Base-by-base conservation (phyloP, 139 green algal genomes). In the Gonium pectorale region DNA sequence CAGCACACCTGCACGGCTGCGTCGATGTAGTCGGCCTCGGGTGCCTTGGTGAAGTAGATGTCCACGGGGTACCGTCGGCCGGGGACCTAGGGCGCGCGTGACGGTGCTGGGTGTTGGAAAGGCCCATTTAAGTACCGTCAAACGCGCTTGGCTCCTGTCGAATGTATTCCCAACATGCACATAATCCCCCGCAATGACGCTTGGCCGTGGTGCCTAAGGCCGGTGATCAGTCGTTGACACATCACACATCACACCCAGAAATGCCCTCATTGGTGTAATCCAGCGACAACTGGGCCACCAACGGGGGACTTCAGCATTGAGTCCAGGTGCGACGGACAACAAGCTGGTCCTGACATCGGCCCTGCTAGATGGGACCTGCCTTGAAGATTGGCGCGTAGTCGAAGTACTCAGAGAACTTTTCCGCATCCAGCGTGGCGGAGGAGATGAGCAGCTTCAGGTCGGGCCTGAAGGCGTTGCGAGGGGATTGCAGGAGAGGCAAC, bases 381-480 rank as follows among this genome's bases (percentile, higher is more conserved):
- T 94, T 92, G 88, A 99, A 99, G 82, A 99, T 98, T 64, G 97
- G 97, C 3, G 97, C 97, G 74, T 94, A 91, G 92, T 99, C 97
- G 90, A 99, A 99, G 90, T 98, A 99, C 70, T 97, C 94, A 56
- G 71, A 92, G 90, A 98, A 98, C 88, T 98, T 98, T 80, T 98
- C 93, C 9, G 96, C 96, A 67, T 98, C 96, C 78, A 98, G 89
- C 0, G 96, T 98, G 63, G 96, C 96, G 21, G 85, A 95, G 75
- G 92, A 97, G 86, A 99, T 99, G 71, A 99, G 95, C 82, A 99
- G 94, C 92, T 99, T 99, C 52, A 99, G 90, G 89, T 99, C 97
- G 24, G 95, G 95, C 56, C 97, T 86, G 79, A 24, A 40, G 17
- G 86, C 89, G 67, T 46, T 67, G 56, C 24, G 38, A 46, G 37